phyloP scores from a whole-genome alignment of 2,329 filamentous ascomycete genomes.

The Fusarium virguliforme region DNA sequence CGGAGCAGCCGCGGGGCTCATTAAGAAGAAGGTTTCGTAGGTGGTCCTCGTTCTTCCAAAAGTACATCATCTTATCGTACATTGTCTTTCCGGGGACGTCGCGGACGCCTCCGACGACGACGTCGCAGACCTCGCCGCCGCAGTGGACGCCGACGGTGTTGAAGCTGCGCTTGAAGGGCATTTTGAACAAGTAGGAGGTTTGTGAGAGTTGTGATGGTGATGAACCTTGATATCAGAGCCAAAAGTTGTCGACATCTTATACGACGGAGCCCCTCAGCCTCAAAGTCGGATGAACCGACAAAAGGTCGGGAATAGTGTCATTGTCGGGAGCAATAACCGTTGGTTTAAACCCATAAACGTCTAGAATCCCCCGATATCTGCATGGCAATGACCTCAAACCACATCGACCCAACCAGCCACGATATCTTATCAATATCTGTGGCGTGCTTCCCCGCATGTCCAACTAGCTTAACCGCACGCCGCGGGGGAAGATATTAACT shows the following conservation, averaged over 20 bases:
- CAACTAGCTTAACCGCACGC: neutral
- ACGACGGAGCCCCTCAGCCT: neutral
- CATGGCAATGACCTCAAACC: neutral
- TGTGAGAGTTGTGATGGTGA: neutral
- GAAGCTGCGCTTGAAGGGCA: constrained; percentile 41
- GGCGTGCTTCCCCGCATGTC: constrained; percentile 4
- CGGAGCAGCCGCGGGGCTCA: constrained; percentile 34
- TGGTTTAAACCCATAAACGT: neutral
- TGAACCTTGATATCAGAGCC: neutral
- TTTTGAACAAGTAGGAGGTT: neutral
- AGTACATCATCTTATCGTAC: constrained; percentile 43
- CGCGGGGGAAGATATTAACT: neutral
- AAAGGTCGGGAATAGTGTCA: neutral
- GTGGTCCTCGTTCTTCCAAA: constrained; percentile 35
- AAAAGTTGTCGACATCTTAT: neutral
- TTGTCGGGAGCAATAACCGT: constrained; percentile 1
- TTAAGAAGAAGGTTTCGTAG: constrained; percentile 38
- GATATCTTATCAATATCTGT: constrained; percentile 5
- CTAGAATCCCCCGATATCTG: neutral
- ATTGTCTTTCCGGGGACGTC: constrained; percentile 40
- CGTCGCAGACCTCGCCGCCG: constrained; percentile 43
- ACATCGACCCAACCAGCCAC: neutral
- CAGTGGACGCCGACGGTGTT: constrained; percentile 43
- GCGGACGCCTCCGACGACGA: constrained; percentile 38
- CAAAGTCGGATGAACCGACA: neutral